These are phyloP conservation scores for Conticribra weissflogii DNA, from an alignment of 108 stramenopile species.

Conservation along the genomic window DNA sequence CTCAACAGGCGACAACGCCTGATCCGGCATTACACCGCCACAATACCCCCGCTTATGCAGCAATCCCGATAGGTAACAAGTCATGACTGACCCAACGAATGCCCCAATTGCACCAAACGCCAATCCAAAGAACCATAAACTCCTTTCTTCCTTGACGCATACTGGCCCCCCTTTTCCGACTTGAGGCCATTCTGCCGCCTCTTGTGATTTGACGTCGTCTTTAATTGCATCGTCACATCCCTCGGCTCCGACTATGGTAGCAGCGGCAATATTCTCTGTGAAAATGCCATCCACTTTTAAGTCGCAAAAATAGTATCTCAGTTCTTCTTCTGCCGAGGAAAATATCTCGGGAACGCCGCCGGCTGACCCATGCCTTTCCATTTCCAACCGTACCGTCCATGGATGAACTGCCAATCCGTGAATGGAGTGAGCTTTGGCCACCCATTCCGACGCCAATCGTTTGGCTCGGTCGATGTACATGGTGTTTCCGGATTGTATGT, in stretches of 20 bases:
- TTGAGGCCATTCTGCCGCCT: not conserved
- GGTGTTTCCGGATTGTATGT: conserved; percentile 1
- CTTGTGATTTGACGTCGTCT: not conserved
- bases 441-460: conserved; percentile 31
- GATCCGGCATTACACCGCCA: not conserved
- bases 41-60: conserved; percentile 3
- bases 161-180: conserved; percentile 14
- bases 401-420: conserved; percentile 56
- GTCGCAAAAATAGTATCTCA: conserved; percentile 51
- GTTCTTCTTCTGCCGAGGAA: conserved; percentile 44
- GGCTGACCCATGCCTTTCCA: conserved; percentile 4
- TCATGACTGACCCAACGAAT: conserved; percentile 15
- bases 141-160: conserved; percentile 23
- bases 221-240: conserved; percentile 9
- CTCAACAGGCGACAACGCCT: not conserved
- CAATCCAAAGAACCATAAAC: conserved; percentile 32
- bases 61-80: not conserved
- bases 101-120: conserved; percentile 31
- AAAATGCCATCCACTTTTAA: conserved; percentile 55
- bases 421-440: conserved; percentile 31
- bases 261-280: conserved; percentile 49
- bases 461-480: conserved; percentile 15
- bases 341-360: conserved; percentile 33
- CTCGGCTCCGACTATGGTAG: conserved; percentile 28
- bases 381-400: conserved; percentile 52